Conservation (phyloP, 495 filamentous ascomycete genomes). For the Hyaloscypha finlandica region DNA sequence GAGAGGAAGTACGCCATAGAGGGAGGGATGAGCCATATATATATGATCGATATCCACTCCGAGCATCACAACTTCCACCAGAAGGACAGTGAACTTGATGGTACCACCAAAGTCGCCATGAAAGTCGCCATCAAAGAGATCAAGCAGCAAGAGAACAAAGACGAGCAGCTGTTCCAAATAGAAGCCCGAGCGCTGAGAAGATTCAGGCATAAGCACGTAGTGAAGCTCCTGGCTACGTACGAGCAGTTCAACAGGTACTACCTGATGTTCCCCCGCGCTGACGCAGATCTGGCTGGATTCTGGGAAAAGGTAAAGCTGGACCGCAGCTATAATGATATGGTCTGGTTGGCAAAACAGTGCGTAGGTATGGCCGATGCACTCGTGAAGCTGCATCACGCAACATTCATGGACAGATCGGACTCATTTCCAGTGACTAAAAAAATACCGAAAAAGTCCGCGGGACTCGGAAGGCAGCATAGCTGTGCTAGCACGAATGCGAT, state of each 20-base stretch:
- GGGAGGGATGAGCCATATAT: no score
- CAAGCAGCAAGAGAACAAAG: no score
- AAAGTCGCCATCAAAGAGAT: no score
- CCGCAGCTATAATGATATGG: not conserved
- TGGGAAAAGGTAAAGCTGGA: no score
- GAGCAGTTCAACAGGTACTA: conserved; percentile 17
- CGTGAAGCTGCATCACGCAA: conserved; percentile 18
- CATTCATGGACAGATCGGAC: not conserved
- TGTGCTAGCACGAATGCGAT: no score
- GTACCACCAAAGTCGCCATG: no score
- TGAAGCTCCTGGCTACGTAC: not conserved
- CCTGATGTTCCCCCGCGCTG: conserved; percentile 32
- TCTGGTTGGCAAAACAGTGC: conserved; percentile 25
- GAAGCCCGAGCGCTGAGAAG: not conserved
- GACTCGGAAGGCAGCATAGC: no score
- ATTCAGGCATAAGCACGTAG: conserved; percentile 10
- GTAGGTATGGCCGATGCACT: conserved; percentile 24
- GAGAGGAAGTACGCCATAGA: no score
- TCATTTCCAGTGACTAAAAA: not conserved
- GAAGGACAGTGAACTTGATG: not conserved
- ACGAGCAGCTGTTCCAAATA: not conserved
- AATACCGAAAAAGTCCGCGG: not conserved
- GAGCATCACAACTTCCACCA: not conserved
- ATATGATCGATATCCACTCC: no score
- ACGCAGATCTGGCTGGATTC: conserved; percentile 21